Conservation (phyloP, 2,329 filamentous ascomycete genomes). For the Fusarium armeniacum region DNA sequence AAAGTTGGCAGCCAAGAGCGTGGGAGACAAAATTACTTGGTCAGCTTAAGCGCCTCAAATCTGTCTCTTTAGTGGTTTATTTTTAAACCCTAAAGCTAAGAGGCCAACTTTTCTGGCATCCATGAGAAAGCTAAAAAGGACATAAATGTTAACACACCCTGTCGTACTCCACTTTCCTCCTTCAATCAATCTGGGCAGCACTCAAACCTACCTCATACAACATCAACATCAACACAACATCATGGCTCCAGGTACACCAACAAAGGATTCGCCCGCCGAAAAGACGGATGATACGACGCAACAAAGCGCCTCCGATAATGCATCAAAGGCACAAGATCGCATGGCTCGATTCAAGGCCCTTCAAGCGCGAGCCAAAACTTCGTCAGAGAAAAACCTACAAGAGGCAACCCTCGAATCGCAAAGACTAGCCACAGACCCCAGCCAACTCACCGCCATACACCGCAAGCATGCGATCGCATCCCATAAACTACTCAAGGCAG, state of each 20-base stretch:
- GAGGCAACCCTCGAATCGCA: slow-evolving; percentile 88
- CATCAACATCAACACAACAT: slow-evolving; percentile 10
- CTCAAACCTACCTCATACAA: neutral
- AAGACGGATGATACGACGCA: slow-evolving; percentile 33
- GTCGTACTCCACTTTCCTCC: neutral
- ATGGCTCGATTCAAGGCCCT: slow-evolving; percentile 89
- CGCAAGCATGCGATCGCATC: slow-evolving; percentile 89
- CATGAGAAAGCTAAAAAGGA: too few species aligned
- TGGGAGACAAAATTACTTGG: too few species aligned
- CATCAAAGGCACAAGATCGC: slow-evolving; percentile 72
- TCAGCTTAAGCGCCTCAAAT: too few species aligned
- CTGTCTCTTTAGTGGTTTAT: too few species aligned
- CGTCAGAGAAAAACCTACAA: slow-evolving; percentile 80
- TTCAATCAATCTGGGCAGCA: neutral
- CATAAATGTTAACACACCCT: too few species aligned
- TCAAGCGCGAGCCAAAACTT: slow-evolving; percentile 82
- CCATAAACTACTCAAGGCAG: slow-evolving; percentile 93
- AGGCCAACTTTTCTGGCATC: too few species aligned
- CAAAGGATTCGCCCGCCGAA: slow-evolving; percentile 31
- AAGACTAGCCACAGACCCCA: slow-evolving; percentile 81
- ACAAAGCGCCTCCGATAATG: slow-evolving; percentile 50
- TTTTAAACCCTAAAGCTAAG: too few species aligned
- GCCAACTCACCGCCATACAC: slow-evolving; percentile 81
- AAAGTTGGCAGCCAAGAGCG: too few species aligned
- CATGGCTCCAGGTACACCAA: slow-evolving; percentile 47